Percentiles rank a stretch among this genome's conserved stretches.
These are phyloP conservation scores for Aspergillus ellipticus DNA, from an alignment of 495 filamentous ascomycete genomes.

Conservation along the genomic window DNA sequence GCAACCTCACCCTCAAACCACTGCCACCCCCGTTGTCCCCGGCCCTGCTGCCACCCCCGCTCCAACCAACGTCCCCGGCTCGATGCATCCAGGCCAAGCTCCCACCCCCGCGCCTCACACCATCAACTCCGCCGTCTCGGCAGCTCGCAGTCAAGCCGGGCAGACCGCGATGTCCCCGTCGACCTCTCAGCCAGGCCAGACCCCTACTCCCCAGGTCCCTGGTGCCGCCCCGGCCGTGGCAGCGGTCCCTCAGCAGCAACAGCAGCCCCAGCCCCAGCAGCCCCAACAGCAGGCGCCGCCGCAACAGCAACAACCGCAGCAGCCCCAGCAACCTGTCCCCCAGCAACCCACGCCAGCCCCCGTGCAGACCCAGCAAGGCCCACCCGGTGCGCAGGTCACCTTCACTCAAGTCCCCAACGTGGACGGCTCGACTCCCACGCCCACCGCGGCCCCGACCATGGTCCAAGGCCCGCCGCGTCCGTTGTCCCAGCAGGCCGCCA, in stretches of 20 bases:
- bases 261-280: constrained; percentile 29
- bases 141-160: constrained; percentile 45
- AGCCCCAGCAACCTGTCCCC: constrained; percentile 44
- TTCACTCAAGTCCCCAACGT: constrained; percentile 34
- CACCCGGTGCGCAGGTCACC: constrained; percentile 36
- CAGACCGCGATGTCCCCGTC: constrained; percentile 39
- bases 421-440: constrained; percentile 41
- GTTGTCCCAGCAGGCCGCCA: constrained; percentile 59
- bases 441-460: constrained; percentile 39
- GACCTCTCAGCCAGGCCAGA: constrained; percentile 35
- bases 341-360: constrained; percentile 37
- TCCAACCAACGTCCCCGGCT: constrained; percentile 20
- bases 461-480: constrained; percentile 52
- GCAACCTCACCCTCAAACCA: constrained; percentile 17
- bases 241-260: constrained; percentile 29
- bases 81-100: constrained; percentile 34
- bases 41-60: constrained; percentile 13
- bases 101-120: constrained; percentile 48
- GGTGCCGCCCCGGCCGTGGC: constrained; percentile 15
- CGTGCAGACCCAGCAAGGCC: constrained; percentile 27
- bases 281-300: constrained; percentile 29
- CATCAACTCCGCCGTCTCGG: constrained; percentile 51
- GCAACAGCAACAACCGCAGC: constrained; percentile 32
- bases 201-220: constrained; percentile 34
- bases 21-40: constrained; percentile 8